A percentile compares a stretch with the other conserved stretches of the same genome.
These are phyloP conservation scores for Exserohilum rostratum DNA, from an alignment of 2,329 filamentous ascomycete species.

Conservation along the genomic window DNA sequence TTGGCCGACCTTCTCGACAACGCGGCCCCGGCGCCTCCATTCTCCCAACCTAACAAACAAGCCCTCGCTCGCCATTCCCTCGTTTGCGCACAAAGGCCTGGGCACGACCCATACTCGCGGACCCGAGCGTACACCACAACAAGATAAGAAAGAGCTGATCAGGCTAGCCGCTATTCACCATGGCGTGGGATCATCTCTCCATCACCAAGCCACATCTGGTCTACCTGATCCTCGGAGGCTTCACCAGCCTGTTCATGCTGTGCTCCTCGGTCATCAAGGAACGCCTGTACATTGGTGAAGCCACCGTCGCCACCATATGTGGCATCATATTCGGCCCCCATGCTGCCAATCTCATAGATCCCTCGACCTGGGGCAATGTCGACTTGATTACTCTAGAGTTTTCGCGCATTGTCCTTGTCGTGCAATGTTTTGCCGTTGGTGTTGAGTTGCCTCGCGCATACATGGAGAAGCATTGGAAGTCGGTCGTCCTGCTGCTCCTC, in stretches of 20 bases:
- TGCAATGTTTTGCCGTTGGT: slow-evolving; percentile 90
- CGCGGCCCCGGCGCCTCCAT: slow-evolving; percentile 28
- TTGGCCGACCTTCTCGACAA: slow-evolving; percentile 24
- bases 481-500: slow-evolving; percentile 83
- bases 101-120: not conserved
- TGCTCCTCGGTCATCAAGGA: slow-evolving; percentile 98
- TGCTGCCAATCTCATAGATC: slow-evolving; percentile 80
- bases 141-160: slow-evolving; percentile 2
- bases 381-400: slow-evolving; percentile 90
- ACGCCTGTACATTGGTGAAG: slow-evolving; percentile 97
- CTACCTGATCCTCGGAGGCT: slow-evolving; percentile 96
- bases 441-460: slow-evolving; percentile 91
- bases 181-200: slow-evolving; percentile 81
- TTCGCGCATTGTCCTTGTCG: slow-evolving; percentile 85
- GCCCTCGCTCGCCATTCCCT: slow-evolving; percentile 1
- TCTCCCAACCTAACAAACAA: slow-evolving; percentile 37
- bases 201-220: slow-evolving; percentile 97
- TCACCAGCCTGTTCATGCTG: slow-evolving; percentile 97
- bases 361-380: slow-evolving; percentile 75
- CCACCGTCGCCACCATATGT: slow-evolving; percentile 87
- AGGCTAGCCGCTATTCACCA: slow-evolving; percentile 44
- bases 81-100: too few species aligned
- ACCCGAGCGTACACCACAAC: not conserved
- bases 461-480: slow-evolving; percentile 98
- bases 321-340: slow-evolving; percentile 89